A percentile compares a stretch with the other conserved stretches of the same genome.
Conservation (phyloP, 441 rosid species). For the Populus trichocarpa region DNA sequence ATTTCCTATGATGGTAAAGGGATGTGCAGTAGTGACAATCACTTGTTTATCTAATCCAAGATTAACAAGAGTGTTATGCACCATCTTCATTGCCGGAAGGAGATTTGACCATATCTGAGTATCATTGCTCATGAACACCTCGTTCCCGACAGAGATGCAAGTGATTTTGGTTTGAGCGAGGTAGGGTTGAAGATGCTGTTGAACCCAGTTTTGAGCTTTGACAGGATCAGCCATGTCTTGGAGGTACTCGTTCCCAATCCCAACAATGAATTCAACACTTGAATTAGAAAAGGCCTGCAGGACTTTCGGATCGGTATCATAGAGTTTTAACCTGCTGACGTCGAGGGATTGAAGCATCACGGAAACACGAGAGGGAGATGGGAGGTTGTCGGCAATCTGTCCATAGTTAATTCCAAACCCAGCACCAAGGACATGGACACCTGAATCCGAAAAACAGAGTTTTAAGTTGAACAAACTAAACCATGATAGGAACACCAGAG, state of each 20-base stretch:
- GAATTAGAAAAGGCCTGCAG: slow-evolving; percentile 42
- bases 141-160: slow-evolving; percentile 51
- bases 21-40: slow-evolving; percentile 60
- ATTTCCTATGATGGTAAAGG: slow-evolving; percentile 41
- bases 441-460: slow-evolving; percentile 26
- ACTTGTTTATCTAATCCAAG: slow-evolving; percentile 63
- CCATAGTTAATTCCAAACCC: slow-evolving; percentile 61
- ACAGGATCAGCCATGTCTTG: slow-evolving; percentile 31
- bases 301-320: slow-evolving; percentile 52
- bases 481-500: not conserved
- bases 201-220: slow-evolving; percentile 46
- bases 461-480: not conserved
- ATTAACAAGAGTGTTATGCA: slow-evolving; percentile 30
- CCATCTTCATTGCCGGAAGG: slow-evolving; percentile 50
- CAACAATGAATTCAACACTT: slow-evolving; percentile 45
- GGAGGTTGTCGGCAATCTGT: slow-evolving; percentile 57
- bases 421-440: slow-evolving; percentile 11
- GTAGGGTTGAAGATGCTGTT: slow-evolving; percentile 40
- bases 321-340: slow-evolving; percentile 47
- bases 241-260: slow-evolving; percentile 45
- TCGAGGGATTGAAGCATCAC: slow-evolving; percentile 42
- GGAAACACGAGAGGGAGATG: slow-evolving; percentile 39
- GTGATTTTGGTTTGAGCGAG: slow-evolving; percentile 41
- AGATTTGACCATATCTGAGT: slow-evolving; percentile 29
- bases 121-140: slow-evolving; percentile 36